A percentile compares a stretch with the other conserved stretches of the same genome.
These are phyloP conservation scores for Hyaloscypha bicolor DNA, from an alignment of 495 filamentous ascomycete species.

Conservation along the genomic window DNA sequence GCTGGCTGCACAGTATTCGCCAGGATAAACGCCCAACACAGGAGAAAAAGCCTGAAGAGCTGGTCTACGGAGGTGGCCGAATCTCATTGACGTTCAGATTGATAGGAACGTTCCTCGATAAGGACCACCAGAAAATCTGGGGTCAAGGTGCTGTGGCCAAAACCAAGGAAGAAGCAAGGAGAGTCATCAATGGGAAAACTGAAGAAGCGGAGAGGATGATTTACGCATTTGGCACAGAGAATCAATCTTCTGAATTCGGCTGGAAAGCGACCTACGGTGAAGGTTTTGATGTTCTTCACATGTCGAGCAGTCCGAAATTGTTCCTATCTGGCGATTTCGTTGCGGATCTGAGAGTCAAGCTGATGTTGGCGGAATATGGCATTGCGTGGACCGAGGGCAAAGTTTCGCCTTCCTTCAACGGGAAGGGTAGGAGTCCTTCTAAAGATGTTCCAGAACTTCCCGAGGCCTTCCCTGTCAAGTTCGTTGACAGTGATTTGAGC, in stretches of 20 bases:
- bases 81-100: slow-evolving; percentile 92
- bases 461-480: slow-evolving; percentile 46
- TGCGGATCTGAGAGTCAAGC: slow-evolving; percentile 57
- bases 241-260: slow-evolving; percentile 70
- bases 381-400: slow-evolving; percentile 54
- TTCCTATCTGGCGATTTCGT: slow-evolving; percentile 54
- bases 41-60: slow-evolving; percentile 70
- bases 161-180: slow-evolving; percentile 52
- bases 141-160: slow-evolving; percentile 86
- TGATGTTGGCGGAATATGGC: slow-evolving; percentile 61
- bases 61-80: slow-evolving; percentile 70
- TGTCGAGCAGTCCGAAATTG: slow-evolving; percentile 54
- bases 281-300: slow-evolving; percentile 88
- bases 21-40: slow-evolving; percentile 73
- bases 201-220: slow-evolving; percentile 70
- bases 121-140: slow-evolving; percentile 71
- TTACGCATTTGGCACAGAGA: slow-evolving; percentile 82
- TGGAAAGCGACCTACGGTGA: slow-evolving; percentile 78
- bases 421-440: slow-evolving; percentile 38
- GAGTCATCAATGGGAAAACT: slow-evolving; percentile 69
- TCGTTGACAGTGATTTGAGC: slow-evolving; percentile 54
- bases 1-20: slow-evolving; percentile 88
- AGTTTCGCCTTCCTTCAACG: slow-evolving; percentile 38
- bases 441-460: slow-evolving; percentile 30
- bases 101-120: slow-evolving; percentile 82